Conservation (phyloP, 2,329 filamentous ascomycete genomes). For the Clathrospora elynae region DNA sequence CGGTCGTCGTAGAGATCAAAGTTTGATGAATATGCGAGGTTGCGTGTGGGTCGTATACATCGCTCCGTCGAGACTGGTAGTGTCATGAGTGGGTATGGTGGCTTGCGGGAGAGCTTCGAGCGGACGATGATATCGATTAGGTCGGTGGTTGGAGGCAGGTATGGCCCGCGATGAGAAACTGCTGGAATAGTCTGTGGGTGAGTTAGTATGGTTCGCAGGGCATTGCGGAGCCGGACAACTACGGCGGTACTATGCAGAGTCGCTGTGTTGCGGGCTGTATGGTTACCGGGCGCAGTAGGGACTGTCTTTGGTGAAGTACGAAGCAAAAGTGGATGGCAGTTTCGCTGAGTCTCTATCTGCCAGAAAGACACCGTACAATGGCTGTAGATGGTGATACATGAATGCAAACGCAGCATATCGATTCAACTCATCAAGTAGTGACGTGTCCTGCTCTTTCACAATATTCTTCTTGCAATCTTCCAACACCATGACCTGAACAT, state of each 20-base stretch:
- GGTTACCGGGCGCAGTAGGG: constrained; percentile 10
- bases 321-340: constrained; percentile 27
- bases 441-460: neutral
- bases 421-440: constrained; percentile 28
- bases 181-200: constrained; percentile 16
- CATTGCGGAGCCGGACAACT: no score
- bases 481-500: constrained; percentile 5
- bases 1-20: neutral
- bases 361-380: constrained; percentile 19
- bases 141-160: constrained; percentile 35
- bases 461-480: neutral
- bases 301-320: constrained; percentile 7
- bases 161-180: constrained; percentile 27
- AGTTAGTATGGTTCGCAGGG: neutral
- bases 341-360: constrained; percentile 20
- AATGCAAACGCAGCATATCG: constrained; percentile 28
- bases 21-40: no score
- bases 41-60: neutral
- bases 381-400: constrained; percentile 34
- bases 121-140: constrained; percentile 32
- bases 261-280: no score
- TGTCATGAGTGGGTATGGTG: constrained; percentile 18
- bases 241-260: no score
- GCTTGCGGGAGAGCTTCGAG: constrained; percentile 8
- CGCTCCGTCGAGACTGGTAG: constrained; percentile 7